Base-by-base conservation (phyloP, 257 asterid species). In the Solanum acaule region DNA sequence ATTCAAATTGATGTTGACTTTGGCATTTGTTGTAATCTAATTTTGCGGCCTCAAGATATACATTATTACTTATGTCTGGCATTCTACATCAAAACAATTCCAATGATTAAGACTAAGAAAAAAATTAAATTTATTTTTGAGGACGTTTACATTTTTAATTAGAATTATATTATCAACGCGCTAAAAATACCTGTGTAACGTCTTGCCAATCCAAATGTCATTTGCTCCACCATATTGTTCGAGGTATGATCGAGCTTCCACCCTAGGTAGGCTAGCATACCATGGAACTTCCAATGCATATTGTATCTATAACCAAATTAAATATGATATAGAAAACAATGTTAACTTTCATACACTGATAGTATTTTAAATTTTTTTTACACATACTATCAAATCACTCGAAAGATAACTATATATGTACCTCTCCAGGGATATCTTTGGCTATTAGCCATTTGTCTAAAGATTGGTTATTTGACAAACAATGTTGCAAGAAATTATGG, bases 391-490 rank as follows among this genome's bases (percentile, higher is more conserved):
- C 5, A 37, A 4, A 7, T 38, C 49, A 34, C 22, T 11, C 2
- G 12, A 75, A 75, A 37, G 20, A 75, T 37, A 10, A 35, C 20
- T 22, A 23, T 11, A 42, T 42, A 42, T 37, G 29, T 71, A 93
- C 95, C 95, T 93, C 95, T 34, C 87, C 87, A 1, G 90, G 88
- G 46, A 90, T 89, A 78, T 92, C 92, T 52, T 93, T 90, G 29
- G 95, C 86, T 15, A 91, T 88, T n/a, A 92, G 11, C 94, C 93
- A 92, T 81, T 93, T 93, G 83, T 91, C 95, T 12, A 89, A 72
- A 23, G 90, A 88, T 35, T 89, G 81, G 59, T 89, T 87, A 16
- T 67, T 83, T 12, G 49, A 89, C 9, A 86, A 23, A 79, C 71
- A 85, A 46, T 90, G 78, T 61, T 40, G 79, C 6, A 92, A 82